Base-by-base conservation (phyloP, 73 alveolate species). In the Paramecium tetraurelia region DNA sequence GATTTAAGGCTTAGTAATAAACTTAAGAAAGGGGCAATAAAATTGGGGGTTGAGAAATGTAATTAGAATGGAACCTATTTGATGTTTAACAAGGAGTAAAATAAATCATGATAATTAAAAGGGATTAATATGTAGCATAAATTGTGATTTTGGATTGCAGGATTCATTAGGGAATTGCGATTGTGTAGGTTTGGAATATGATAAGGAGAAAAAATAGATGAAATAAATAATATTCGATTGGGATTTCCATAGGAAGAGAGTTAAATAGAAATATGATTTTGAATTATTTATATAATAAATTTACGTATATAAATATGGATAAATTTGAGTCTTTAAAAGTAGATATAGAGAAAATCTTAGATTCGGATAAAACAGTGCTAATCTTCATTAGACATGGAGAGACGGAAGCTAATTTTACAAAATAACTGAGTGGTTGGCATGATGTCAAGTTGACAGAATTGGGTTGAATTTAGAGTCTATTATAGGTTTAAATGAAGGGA, bases 21-120 rank as follows among this genome's bases (percentile, higher is more conserved):
- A 46, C 92, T 14, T 40, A 70, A 22, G 68, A 89, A 16, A 89
- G 94, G 94, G 40, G 94, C 92, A 11, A 71, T 71, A 27, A 6
- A 89, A 44, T 89, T 41, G 41, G 8, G 71, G 7, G 22, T 43
- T 4, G 76, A 41, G 29, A 20, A 22, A 31, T 20, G 24, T 7
- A 80, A 22, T 21, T 10, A 46, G 48, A 80, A 80, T n/a, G 75
- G 75, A 6, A 80, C 90, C 4, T 48, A 44, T 80, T 44, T 80
- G 38, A 35, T 35, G 57, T 80, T 6, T 44, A 58, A 22, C 90
- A 80, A 44, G 76, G 90, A 46, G 90, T 80, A 80, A 53, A 36
- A 22, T 27, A 7, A 8, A 7, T 7, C 16, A 80, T 22, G 5
- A 24, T 16, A 16, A 48, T 48, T 41, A 43, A n/a, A 36, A 80